A percentile compares a stretch with the other conserved stretches of the same genome.
These are phyloP conservation scores for Arctium minus DNA, from an alignment of 129 eudicot genomes.

Conservation along the genomic window DNA sequence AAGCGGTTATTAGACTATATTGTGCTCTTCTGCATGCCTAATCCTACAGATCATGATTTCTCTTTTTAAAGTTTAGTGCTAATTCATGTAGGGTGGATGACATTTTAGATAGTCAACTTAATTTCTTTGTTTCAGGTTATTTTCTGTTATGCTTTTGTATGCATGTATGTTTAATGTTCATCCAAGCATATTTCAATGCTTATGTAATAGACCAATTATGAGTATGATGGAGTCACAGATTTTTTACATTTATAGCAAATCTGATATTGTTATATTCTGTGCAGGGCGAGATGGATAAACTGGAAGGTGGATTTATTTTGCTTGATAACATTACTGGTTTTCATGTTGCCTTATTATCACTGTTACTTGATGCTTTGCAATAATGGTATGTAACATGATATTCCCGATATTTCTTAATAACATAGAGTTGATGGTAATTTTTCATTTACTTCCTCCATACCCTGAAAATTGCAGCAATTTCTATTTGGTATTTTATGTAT, in stretches of 20 bases:
- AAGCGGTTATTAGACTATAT: background rate
- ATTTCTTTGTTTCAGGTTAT: background rate
- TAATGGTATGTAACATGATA: conserved; percentile 48
- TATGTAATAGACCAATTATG: background rate
- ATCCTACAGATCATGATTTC: background rate
- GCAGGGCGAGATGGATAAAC: conserved; percentile 96
- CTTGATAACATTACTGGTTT: conserved; percentile 79
- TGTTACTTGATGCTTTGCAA: conserved; percentile 95
- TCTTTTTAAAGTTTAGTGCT: background rate
- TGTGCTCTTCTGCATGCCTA: background rate
- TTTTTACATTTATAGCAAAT: background rate
- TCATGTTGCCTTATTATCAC: conserved; percentile 97
- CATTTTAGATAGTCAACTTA: background rate
- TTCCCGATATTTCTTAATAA: conserved; percentile 8
- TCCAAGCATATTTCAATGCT: background rate
- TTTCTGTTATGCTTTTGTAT: background rate
- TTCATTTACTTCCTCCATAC: background rate
- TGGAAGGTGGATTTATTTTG: conserved; percentile 99
- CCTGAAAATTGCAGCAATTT: background rate
- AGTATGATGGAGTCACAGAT: background rate
- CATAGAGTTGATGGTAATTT: background rate
- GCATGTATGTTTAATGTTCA: background rate
- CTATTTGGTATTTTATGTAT: background rate
- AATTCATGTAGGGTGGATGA: background rate
- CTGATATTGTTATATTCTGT: conserved; percentile 9